Evolutionary conservation across 176 grass and related monocot species (phyloP), one percentile per base, ranked within the genome.

Genomic region (Panicum miliaceum): DNA sequence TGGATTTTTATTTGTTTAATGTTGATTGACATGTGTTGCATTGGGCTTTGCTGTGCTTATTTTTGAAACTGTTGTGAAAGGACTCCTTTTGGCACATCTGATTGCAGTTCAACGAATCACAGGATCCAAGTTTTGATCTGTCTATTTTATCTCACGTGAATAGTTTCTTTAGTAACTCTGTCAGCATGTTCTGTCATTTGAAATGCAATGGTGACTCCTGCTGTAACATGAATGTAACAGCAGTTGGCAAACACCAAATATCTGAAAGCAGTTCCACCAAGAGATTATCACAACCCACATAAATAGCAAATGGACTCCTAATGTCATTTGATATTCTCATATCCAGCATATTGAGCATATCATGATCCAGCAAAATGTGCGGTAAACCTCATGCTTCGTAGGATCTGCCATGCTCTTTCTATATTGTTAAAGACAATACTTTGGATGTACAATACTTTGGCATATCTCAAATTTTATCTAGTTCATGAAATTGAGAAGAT

Each of bases 401-500:
- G 69, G 61, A 68, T 81, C 40, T 84, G 42, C 18, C 36, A 6
- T 66, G 11, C 68, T 68, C 26, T 41, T 72, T 59, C 15, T 41
- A 66, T 59, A 8, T 48, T 50, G 7, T 45, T 64, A 35, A 65
- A 45, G 36, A 51, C 11, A 56, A 53, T 45, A 76, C 51, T 60
- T 75, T 36, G 45, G 20, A 38, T 85, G 52, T 12, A 76, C 12
- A 64, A 56, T 73, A 48, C 36, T 72, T 84, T 64, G 22, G 11
- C 71, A 1, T 71, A 9, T 79, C 45, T 43, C 54, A 70, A 41
- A 18, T 78, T 47, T 82, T 57, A 10, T 69, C 38, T 76, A 60
- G 37, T 81, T 53, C 36, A 71, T 56, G 54, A 71, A 89, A 72
- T 82, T n/a, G 57, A 75, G 6, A 3, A n/a, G n/a, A 13, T 35